A percentile compares a stretch with the other conserved stretches of the same genome.
phyloP scores from a whole-genome alignment of 192 early-diverging fungal species.

The Backusella tuberculispora region DNA sequence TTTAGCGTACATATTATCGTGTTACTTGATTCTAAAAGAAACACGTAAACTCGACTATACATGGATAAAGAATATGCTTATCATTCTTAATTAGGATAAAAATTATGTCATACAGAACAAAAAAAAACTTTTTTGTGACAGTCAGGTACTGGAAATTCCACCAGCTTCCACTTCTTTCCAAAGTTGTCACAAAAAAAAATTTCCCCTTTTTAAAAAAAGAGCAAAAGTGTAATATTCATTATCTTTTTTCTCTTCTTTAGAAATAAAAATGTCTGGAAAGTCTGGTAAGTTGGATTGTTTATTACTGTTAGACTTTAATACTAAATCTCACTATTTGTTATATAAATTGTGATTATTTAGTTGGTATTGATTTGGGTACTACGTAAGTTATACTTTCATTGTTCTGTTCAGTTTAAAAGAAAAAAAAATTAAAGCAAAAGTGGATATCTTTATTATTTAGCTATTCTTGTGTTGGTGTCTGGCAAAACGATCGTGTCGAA shows the following conservation, averaged over 20 bases:
- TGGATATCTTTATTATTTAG: background rate
- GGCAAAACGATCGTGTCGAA: constrained; percentile 84
- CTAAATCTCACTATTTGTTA: background rate
- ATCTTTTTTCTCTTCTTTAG: background rate
- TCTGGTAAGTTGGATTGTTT: background rate
- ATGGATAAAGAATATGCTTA: no score
- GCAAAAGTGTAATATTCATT: background rate
- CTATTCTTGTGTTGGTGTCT: constrained; percentile 89
- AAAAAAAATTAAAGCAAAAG: background rate
- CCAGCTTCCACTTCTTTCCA: constrained; percentile 1
- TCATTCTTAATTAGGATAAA: no score
- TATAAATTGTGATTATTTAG: background rate
- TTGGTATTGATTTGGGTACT: constrained; percentile 93
- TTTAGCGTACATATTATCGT: no score
- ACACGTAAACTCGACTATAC: no score
- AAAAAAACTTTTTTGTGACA: constrained; percentile 8
- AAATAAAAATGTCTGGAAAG: constrained; percentile 8
- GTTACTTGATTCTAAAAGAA: no score
- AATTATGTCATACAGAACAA: no score
- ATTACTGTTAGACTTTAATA: no score
- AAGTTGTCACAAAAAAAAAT: constrained; percentile 6
- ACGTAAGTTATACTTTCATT: constrained; percentile 40
- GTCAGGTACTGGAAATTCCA: background rate
- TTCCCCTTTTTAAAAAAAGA: background rate
- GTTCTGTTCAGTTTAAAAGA: background rate